Conservation (phyloP, 257 asterid species). For the Anisodus acutangulus region DNA sequence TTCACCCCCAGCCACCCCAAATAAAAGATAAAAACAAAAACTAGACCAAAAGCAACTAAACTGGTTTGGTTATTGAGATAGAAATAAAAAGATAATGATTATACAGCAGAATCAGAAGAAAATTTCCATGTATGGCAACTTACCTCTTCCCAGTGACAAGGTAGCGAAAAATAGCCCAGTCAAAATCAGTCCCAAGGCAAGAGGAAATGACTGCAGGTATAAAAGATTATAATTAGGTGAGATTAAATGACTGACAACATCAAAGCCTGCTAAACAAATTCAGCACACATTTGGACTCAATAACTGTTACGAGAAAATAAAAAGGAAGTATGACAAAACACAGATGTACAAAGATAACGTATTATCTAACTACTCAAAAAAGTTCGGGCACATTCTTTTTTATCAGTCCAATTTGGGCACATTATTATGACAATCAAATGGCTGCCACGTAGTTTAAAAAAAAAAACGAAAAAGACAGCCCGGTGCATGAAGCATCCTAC, state of each 20-base stretch:
- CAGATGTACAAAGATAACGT: neutral
- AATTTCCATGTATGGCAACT: constrained; percentile 36
- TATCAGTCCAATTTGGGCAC: neutral
- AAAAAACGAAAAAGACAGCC: neutral
- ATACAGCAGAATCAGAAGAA: constrained; percentile 15
- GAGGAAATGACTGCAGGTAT: constrained; percentile 79
- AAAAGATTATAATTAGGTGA: constrained; percentile 26
- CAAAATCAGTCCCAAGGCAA: constrained; percentile 65
- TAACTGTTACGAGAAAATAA: neutral
- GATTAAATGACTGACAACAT: neutral
- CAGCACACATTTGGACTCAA: neutral
- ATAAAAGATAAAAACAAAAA: neutral
- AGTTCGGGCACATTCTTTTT: neutral
- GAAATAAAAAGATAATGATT: constrained; percentile 14
- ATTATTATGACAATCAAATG: neutral
- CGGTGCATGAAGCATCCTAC: neutral
- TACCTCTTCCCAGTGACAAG: constrained; percentile 74
- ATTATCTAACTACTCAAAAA: constrained; percentile 8
- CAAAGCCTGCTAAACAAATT: neutral
- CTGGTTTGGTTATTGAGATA: neutral
- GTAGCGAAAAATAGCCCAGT: constrained; percentile 64
- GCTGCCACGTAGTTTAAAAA: neutral
- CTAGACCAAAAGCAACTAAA: neutral
- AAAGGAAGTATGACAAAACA: neutral
- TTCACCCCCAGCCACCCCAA: neutral